Evolutionary conservation across 2,329 filamentous ascomycete species (phyloP), one percentile per base, ranked within the genome.

Genomic region (Sporothrix curviconia): DNA sequence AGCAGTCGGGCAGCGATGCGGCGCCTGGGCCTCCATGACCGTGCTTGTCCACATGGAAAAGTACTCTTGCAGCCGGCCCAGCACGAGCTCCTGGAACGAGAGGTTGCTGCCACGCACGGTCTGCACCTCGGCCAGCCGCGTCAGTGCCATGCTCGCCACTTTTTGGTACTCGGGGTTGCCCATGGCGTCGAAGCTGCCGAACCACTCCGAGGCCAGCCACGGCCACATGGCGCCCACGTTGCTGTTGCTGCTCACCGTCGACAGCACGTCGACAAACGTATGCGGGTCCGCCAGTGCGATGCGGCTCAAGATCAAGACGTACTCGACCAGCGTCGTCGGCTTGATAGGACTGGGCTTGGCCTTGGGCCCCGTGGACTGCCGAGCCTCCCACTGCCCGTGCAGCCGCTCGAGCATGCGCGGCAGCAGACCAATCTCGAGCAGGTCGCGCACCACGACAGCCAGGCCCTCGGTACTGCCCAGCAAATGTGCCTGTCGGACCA

Each of bases 331-430:
- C 1, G 89, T 85, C 11, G 91, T 79, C 12, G 85, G 83, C 64
- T 87, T 86, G 34, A 96, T 81, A 30, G 83, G 81, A 40, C 85
- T 81, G n/a, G 50, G 15, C 28, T 52, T 56, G 25, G 81, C 80
- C 66, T 89, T 88, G 0, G 92, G 92, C 0, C 94, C 92, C 0
- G 88, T 89, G 0, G 88, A 90, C 68, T 95, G 86, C 64, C 89
- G 86, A 3, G 89, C 85, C 66, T 87, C 81, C 79, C 83, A 85
- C 3, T 85, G 81, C 54, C 85, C 80, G 66, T 83, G 84, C 1
- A 92, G 77, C 8, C 81, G 82, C 62, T 82, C 78, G 15, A 92
- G 74, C 7, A 92, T 77, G 53, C 80, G 81, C 37, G 76, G 74
- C 43, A 89, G 74, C 61, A 89, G 81, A 1, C 81, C 83, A 32